A percentile compares a stretch with the other conserved stretches of the same genome.
Evolutionary conservation across 1,284 basidiomycete genomes (phyloP).

Genomic region (Ustilago bromivora): DNA sequence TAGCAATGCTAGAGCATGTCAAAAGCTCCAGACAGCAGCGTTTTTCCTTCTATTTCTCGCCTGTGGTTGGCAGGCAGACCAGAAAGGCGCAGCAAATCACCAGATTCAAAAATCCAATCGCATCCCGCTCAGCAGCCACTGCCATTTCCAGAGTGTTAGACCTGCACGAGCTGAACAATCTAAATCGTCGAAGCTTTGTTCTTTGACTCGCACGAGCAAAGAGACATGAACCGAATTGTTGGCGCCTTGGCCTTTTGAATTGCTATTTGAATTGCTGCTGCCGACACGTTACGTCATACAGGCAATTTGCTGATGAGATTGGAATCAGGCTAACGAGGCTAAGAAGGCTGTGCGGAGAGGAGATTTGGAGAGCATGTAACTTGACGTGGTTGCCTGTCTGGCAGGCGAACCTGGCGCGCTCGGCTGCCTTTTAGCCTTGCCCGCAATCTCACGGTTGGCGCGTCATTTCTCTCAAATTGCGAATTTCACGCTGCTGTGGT

Average conservation of each 20-base stretch:
- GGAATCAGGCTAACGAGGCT: neutral
- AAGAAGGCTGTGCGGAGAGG: neutral
- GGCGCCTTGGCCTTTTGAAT: neutral
- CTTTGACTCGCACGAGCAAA: slow-evolving; percentile 10
- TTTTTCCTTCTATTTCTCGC: neutral
- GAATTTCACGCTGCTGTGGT: too few relatives aligned
- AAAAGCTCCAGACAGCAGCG: slow-evolving; percentile 4
- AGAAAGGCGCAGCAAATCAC: slow-evolving; percentile 6
- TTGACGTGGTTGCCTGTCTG: slow-evolving; percentile 20
- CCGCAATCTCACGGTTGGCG: too few relatives aligned
- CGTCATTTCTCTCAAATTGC: too few relatives aligned
- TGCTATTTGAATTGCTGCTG: too few relatives aligned
- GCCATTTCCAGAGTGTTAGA: neutral
- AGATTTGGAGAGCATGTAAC: neutral
- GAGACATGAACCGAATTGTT: neutral
- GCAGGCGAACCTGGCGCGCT: too few relatives aligned
- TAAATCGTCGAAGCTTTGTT: neutral
- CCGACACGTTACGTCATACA: neutral
- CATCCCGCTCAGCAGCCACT: too few relatives aligned
- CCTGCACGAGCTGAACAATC: neutral
- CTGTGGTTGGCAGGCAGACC: neutral
- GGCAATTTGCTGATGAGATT: too few relatives aligned
- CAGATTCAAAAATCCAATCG: neutral
- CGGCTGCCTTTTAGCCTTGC: too few relatives aligned
- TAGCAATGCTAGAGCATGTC: neutral